Conservation (phyloP, 2,329 filamentous ascomycete species). For the Neonectria neomacrospora region DNA sequence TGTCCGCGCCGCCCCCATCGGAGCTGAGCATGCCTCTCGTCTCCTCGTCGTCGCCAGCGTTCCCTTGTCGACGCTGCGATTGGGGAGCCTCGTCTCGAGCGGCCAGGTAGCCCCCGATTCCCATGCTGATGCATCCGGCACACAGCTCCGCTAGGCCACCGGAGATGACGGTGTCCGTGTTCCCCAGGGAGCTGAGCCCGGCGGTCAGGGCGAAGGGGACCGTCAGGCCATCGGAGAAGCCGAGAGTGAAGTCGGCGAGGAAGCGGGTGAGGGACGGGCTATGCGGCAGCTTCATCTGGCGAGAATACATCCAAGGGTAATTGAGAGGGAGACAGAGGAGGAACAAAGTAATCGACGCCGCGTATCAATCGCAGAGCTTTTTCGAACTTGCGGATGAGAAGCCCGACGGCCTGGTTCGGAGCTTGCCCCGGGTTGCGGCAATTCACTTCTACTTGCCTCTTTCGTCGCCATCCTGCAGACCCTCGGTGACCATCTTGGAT, state of each 20-base stretch:
- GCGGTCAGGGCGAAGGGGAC: constrained; percentile 81
- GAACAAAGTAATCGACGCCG: neutral
- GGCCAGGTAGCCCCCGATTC: constrained; percentile 75
- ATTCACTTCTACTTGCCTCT: neutral
- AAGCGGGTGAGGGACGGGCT: constrained; percentile 54
- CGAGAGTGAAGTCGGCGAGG: constrained; percentile 75
- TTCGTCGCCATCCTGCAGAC: neutral
- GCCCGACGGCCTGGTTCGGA: neutral
- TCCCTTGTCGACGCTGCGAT: neutral
- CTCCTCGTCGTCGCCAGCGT: constrained; percentile 30
- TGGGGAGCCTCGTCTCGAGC: constrained; percentile 54
- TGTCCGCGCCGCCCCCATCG: constrained; percentile 32
- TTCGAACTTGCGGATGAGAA: neutral
- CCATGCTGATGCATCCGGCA: constrained; percentile 79
- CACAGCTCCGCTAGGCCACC: constrained; percentile 77
- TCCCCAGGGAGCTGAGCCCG: constrained; percentile 70
- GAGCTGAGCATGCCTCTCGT: constrained; percentile 42
- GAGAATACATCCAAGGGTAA: neutral
- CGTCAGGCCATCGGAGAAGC: constrained; percentile 78
- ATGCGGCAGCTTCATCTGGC: constrained; percentile 34
- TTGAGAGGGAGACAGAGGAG: constrained; percentile 2
- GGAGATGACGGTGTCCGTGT: constrained; percentile 71
- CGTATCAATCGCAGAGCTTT: neutral
- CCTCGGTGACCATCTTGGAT: constrained; percentile 27
- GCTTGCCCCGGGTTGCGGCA: neutral